Percentiles rank a stretch among this genome's conserved stretches.
These are phyloP conservation scores for Suillus discolor DNA, from an alignment of 768 basidiomycete species.

Conservation along the genomic window DNA sequence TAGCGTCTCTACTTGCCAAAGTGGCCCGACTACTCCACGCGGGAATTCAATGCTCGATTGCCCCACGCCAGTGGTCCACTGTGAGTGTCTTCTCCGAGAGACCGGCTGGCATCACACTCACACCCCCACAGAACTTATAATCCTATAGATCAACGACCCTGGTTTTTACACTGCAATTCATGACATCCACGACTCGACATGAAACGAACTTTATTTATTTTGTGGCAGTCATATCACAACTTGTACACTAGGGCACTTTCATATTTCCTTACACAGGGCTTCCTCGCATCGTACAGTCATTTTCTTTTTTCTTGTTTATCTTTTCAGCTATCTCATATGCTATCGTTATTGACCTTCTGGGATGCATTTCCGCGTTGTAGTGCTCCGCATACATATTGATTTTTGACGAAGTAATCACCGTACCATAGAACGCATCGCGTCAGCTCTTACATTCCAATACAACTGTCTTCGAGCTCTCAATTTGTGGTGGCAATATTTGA, in stretches of 20 bases:
- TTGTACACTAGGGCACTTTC: slow-evolving; percentile 4
- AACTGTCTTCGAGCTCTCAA: not conserved
- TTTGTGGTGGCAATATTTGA: not conserved
- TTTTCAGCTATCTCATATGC: not conserved
- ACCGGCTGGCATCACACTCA: not conserved
- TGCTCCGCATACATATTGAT: not conserved
- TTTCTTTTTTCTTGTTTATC: not conserved
- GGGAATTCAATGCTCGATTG: slow-evolving; percentile 19
- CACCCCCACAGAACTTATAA: not conserved
- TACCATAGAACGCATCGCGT: not conserved
- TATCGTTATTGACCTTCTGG: not conserved
- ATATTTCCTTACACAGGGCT: not conserved
- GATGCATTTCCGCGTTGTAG: not conserved
- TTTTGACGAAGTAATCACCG: not conserved
- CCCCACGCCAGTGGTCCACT: slow-evolving; percentile 15
- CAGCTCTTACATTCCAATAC: not conserved
- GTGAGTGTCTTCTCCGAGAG: not conserved
- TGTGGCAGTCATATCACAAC: not conserved
- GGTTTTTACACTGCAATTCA: not conserved
- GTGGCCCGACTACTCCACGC: slow-evolving; percentile 32
- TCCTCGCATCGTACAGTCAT: not conserved
- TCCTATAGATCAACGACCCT: slow-evolving; percentile 3
- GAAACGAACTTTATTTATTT: not conserved
- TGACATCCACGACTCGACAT: slow-evolving; percentile 1
- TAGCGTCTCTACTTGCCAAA: slow-evolving; percentile 27